Evolutionary conservation across 371 early-diverging fungal species (phyloP), one percentile per base, ranked within the genome.

Genomic region (Capillidium rhysosporum): DNA sequence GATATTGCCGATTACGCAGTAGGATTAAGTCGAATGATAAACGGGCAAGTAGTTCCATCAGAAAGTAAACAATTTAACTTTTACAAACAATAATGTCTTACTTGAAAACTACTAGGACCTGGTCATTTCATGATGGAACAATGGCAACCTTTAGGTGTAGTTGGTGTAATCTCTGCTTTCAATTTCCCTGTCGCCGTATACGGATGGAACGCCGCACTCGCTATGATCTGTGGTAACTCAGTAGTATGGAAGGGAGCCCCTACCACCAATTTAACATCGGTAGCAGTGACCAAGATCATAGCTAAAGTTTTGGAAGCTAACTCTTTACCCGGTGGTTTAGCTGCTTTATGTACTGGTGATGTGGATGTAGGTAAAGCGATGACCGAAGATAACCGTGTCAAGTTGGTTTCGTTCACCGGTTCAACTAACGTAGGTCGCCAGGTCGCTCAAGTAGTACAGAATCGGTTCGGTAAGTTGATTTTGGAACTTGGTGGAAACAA

Each of bases 401-500:
- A 82, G 53, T 64, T 92, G n/a, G 63, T 93, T 39, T 84, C 86
- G 4, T 86, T 86, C 56, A 86, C 80, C 0, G 93, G 90, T n/a
- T 82, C 80, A 1, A 79, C 81, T 20, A 53, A 55, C 0, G 75
- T 72, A 24, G 86, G 89, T 43, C 78, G 83, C 54, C 65, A 77
- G 54, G 84, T 89, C 14, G 89, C 77, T 3, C 64, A 75, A 51
- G 65, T 73, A 7, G 89, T 93, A 16, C 91, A 92, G 62, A 71
- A 77, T 46, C 74, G 96, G 1, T 94, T 93, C 59, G 96, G 93
- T 51, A 78, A 79, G 65, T 69, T 76, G 18, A 69, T 95, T 29
- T 62, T 95, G 40, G 95, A 95, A 65, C 74, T 95, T 16, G 96
- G 96, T 45, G 96, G 96, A 24, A 95, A 95, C 76, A 95, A 94